Evolutionary conservation across 176 grass and related monocot genomes (phyloP).

Genomic region (Melocanna baccifera): DNA sequence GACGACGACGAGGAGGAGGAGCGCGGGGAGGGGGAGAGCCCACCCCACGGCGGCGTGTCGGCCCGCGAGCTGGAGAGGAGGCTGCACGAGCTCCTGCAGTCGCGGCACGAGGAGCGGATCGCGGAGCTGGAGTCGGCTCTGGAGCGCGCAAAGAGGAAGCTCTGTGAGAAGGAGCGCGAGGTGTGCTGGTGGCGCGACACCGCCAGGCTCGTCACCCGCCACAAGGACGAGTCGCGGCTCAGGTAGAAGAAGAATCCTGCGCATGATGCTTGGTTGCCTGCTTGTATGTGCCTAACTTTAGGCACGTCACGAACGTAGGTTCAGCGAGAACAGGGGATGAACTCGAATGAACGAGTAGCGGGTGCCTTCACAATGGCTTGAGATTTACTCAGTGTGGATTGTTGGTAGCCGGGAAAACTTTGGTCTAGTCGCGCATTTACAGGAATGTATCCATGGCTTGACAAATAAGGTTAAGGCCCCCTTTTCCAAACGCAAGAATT

Average conservation of each 20-base stretch:
- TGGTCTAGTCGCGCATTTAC: too few species aligned
- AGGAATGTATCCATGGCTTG: too few species aligned
- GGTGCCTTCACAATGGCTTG: too few species aligned
- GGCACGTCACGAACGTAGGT: too few species aligned
- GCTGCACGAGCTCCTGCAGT: constrained; percentile 70
- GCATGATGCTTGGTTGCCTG: too few species aligned
- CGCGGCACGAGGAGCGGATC: constrained; percentile 72
- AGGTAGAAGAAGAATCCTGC: constrained; percentile 14
- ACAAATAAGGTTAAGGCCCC: too few species aligned
- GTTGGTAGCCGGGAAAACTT: too few species aligned
- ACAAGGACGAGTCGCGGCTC: constrained; percentile 57
- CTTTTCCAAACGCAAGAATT: too few species aligned
- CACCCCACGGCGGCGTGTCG: constrained; percentile 52
- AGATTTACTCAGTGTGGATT: too few species aligned
- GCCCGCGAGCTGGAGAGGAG: constrained; percentile 64
- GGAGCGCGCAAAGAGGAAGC: constrained; percentile 53
- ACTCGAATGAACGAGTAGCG: too few species aligned
- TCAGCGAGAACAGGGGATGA: too few species aligned
- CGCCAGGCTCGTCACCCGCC: constrained; percentile 59
- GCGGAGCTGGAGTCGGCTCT: constrained; percentile 72
- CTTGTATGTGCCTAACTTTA: too few species aligned
- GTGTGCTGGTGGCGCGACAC: constrained; percentile 91
- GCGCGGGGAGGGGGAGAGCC: background rate
- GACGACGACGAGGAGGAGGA: background rate
- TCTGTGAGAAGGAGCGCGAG: constrained; percentile 70